Conservation (phyloP, 2,329 filamentous ascomycete genomes). For the Eutypella sp. region DNA sequence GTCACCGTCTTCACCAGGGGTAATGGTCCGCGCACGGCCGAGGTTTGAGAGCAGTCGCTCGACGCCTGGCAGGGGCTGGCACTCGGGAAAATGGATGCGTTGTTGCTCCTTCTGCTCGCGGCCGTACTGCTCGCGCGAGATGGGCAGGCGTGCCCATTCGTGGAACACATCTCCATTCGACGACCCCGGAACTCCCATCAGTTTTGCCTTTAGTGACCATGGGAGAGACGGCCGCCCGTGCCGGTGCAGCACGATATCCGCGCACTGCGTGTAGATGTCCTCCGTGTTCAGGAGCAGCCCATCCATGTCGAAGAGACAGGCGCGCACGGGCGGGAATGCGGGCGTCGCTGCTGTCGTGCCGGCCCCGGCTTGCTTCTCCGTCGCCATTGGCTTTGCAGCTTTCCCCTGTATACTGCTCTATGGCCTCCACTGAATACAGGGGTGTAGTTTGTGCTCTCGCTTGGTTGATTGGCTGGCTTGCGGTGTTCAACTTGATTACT, state of each 20-base stretch:
- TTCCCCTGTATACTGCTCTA: too few relatives aligned
- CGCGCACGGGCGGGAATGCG: conserved; percentile 54
- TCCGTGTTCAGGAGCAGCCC: conserved; percentile 71
- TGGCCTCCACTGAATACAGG: too few relatives aligned
- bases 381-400: too few relatives aligned
- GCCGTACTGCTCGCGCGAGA: conserved; percentile 55
- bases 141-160: conserved; percentile 66
- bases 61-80: conserved; percentile 60
- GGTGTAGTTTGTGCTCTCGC: too few relatives aligned
- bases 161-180: conserved; percentile 30
- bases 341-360: too few relatives aligned
- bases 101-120: conserved; percentile 49
- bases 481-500: too few relatives aligned
- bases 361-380: too few relatives aligned
- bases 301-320: conserved; percentile 78
- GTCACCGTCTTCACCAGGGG: conserved; percentile 26
- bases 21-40: conserved; percentile 15
- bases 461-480: too few relatives aligned
- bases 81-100: conserved; percentile 51
- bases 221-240: conserved; percentile 59
- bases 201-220: conserved; percentile 68
- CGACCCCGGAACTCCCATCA: conserved; percentile 57
- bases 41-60: conserved; percentile 47
- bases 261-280: conserved; percentile 63
- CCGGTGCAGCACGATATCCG: conserved; percentile 59